These are phyloP conservation scores for Acanthamoeba quina DNA, from an alignment of 208 protist genomes.

Conservation along the genomic window DNA sequence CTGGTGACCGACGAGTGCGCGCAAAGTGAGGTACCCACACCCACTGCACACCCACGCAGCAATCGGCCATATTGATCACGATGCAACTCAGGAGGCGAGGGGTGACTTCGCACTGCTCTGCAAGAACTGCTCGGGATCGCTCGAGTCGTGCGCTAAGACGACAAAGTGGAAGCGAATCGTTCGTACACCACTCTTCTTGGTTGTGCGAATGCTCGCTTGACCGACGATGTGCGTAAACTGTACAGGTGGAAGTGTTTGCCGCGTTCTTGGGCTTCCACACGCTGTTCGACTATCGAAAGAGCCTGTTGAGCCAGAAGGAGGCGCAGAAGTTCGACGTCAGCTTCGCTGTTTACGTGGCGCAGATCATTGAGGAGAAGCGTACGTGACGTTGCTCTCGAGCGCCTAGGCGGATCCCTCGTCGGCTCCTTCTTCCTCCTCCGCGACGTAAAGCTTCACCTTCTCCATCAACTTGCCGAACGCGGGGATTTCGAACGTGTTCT, in stretches of 20 bases:
- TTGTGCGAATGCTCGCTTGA: too few relatives aligned
- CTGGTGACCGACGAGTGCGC: conserved; percentile 18
- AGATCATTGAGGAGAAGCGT: not conserved
- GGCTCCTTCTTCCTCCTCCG: not conserved
- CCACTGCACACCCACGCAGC: too few relatives aligned
- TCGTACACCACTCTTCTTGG: not conserved
- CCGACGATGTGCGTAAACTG: not conserved
- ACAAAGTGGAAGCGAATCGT: conserved; percentile 48
- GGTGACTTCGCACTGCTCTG: conserved; percentile 51
- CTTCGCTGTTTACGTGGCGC: not conserved
- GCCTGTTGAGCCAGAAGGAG: conserved; percentile 41
- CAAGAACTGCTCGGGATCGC: conserved; percentile 43
- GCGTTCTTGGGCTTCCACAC: conserved; percentile 35
- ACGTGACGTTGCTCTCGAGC: not conserved
- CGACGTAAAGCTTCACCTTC: conserved; percentile 11
- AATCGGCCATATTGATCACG: not conserved
- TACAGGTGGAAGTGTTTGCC: conserved; percentile 11
- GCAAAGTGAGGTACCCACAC: conserved; percentile 27
- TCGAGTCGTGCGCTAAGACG: conserved; percentile 21
- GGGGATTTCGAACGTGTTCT: conserved; percentile 13
- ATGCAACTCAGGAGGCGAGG: not conserved
- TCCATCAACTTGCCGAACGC: conserved; percentile 3
- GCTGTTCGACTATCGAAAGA: conserved; percentile 31
- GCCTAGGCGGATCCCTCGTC: not conserved
- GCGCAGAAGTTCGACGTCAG: conserved; percentile 22